Conservation (phyloP, 805 yeast genomes). For the Yarrowia phangngaensis region DNA sequence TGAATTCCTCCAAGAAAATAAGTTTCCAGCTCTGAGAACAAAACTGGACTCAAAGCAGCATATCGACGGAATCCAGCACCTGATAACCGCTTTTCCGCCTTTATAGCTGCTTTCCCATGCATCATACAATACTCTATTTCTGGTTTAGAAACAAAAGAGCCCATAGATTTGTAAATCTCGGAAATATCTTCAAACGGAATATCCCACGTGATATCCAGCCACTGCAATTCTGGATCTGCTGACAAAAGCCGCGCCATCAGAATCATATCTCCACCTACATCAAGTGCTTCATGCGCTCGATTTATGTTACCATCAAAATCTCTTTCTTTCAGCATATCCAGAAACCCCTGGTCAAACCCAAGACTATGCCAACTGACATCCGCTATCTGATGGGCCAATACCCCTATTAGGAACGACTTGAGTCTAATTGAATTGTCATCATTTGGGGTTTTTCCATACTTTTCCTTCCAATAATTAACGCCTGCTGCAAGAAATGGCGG, state of each 20-base stretch:
- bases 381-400: constrained; percentile 58
- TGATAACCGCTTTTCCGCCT: constrained; percentile 45
- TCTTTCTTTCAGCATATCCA: constrained; percentile 47
- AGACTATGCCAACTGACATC: constrained; percentile 70
- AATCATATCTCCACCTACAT: constrained; percentile 63
- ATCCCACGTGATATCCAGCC: constrained; percentile 37
- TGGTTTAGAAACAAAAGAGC: constrained; percentile 34
- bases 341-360: constrained; percentile 52
- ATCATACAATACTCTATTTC: constrained; percentile 44
- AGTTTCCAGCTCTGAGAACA: constrained; percentile 44
- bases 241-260: constrained; percentile 43
- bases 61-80: constrained; percentile 37
- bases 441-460: constrained; percentile 30
- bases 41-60: constrained; percentile 46
- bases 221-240: constrained; percentile 35
- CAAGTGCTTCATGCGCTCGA: constrained; percentile 52
- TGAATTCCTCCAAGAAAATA: constrained; percentile 54
- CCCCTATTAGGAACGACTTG: constrained; percentile 56
- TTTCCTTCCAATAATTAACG: constrained; percentile 44
- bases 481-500: constrained; percentile 56
- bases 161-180: constrained; percentile 42
- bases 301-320: constrained; percentile 53
- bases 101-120: constrained; percentile 52
- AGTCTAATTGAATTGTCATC: constrained; percentile 38
- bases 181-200: constrained; percentile 47